Base-by-base conservation (phyloP, 257 asterid genomes). In the Petunia axillaris region DNA sequence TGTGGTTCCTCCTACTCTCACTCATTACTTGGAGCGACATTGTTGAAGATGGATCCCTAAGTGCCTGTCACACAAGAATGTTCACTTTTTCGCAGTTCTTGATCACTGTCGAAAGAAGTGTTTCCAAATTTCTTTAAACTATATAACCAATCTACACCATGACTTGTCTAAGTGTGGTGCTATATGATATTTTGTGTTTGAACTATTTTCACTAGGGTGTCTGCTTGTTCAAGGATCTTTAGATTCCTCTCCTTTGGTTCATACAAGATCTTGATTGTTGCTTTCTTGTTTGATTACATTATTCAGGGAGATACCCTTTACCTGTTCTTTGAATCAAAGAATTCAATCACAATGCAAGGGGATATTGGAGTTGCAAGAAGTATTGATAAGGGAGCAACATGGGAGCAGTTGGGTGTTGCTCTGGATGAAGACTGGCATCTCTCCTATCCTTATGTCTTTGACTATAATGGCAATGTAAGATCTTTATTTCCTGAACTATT, bases 401-500 rank as follows among this genome's bases (percentile, higher is more conserved):
- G 99, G 99, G 88, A 92, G 83, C 98, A 87, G 81, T 82, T 96
- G 89, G 99, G 99, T 8, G 87, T 90, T 64, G 98, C 98, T 63
- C 90, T 96, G 11, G 97, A 96, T 76, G 98, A 94, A 85, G 98
- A 94, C 80, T 96, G 99, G 99, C 99, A 96, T 90, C 98, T 96
- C 64, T 96, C 99, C 25, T 94, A 90, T 88, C 98, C 99, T 0
- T 94, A 91, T 35, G 97, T 96, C 82, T 96, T 96, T 43, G 95
- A 96, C 81, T 89, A 91, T 89, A 86, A 92, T 14, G 93, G 98
- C 85, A 89, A 89, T 77, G 99, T 95, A 91, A 90, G 94, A 75
- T 68, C 57, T 80, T 73, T 50, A 50, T 46, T 73, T 50, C 78
- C 78, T 50, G 7, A 39, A 8, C 14, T 66, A 40, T 58, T 52